A percentile compares a stretch with the other conserved stretches of the same genome.
Evolutionary conservation across 2,329 filamentous ascomycete genomes (phyloP).

Genomic region (Colletotrichum sp.): DNA sequence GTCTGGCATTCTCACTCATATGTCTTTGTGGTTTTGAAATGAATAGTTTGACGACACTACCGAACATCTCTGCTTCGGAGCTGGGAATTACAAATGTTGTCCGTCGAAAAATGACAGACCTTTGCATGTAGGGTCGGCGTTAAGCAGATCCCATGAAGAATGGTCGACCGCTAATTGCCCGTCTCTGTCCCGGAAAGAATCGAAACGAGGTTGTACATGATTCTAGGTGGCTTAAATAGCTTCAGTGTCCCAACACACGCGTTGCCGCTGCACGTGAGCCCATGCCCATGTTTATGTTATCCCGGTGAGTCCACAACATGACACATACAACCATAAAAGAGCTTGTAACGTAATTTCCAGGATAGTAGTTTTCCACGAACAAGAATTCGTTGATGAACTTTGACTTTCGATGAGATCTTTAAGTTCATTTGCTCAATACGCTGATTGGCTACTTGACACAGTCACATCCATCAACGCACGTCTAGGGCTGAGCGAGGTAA

Average conservation of each 20-base stretch:
- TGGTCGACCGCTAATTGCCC: not conserved
- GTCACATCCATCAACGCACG: not conserved
- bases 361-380: accelerated
- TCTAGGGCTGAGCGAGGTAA: not conserved
- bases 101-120: not conserved
- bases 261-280: not conserved
- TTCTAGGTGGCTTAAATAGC: not conserved
- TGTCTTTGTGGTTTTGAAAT: not conserved
- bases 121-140: not conserved
- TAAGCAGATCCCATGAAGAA: not conserved
- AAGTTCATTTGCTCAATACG: too few relatives aligned
- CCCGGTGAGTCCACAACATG: not conserved
- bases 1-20: not conserved
- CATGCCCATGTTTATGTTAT: too few relatives aligned
- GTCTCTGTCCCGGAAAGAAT: not conserved
- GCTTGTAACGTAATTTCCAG: not conserved
- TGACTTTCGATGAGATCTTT: too few relatives aligned
- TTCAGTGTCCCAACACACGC: not conserved
- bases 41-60: not conserved
- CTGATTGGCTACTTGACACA: too few relatives aligned
- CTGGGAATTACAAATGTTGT: not conserved
- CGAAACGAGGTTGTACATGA: not conserved
- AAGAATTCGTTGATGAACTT: not conserved
- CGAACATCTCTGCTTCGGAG: not conserved
- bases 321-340: not conserved